Evolutionary conservation across 768 basidiomycete genomes (phyloP).

Genomic region (Boletus barrowsii): DNA sequence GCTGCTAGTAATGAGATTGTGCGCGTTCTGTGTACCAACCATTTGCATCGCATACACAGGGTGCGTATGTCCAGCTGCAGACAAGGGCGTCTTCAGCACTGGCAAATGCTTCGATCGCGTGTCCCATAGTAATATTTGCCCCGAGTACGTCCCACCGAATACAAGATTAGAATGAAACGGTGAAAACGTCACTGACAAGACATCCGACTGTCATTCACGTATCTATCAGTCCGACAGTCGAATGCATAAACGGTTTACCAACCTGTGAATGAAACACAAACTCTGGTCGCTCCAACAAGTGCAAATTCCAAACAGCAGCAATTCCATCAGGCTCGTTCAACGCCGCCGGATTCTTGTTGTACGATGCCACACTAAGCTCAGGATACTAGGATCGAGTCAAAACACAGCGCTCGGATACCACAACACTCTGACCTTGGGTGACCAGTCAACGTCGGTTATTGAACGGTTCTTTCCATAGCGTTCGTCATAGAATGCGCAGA

Average conservation of each 20-base stretch:
- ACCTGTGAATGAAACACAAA: conserved; percentile 99
- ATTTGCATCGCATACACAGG: conserved; percentile 98
- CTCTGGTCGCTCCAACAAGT: conserved; percentile 91
- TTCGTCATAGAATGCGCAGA: conserved; percentile 94
- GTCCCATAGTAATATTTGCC: conserved; percentile 97
- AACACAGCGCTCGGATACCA: not conserved
- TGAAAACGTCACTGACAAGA: conserved; percentile 94
- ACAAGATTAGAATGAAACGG: conserved; percentile 97
- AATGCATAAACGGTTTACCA: conserved; percentile 22
- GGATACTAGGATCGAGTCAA: conserved; percentile 63
- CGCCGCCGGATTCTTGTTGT: conserved; percentile 95
- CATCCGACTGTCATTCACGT: conserved; percentile 74
- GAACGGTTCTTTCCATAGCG: conserved; percentile 89
- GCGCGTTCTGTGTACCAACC: conserved; percentile 98
- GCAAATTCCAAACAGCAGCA: conserved; percentile 96
- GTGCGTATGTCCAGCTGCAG: conserved; percentile 95
- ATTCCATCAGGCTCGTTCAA: conserved; percentile 96
- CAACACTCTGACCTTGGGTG: conserved; percentile 69
- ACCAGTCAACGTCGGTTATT: conserved; percentile 97
- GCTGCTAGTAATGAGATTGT: conserved; percentile 94
- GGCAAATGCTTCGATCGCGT: conserved; percentile 95
- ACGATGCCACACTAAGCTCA: conserved; percentile 91
- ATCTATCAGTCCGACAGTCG: conserved; percentile 2
- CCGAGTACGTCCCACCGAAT: conserved; percentile 99
- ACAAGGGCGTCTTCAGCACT: conserved; percentile 93